These are phyloP conservation scores for Lentinula edodes DNA, from an alignment of 768 basidiomycete species.

Conservation along the genomic window DNA sequence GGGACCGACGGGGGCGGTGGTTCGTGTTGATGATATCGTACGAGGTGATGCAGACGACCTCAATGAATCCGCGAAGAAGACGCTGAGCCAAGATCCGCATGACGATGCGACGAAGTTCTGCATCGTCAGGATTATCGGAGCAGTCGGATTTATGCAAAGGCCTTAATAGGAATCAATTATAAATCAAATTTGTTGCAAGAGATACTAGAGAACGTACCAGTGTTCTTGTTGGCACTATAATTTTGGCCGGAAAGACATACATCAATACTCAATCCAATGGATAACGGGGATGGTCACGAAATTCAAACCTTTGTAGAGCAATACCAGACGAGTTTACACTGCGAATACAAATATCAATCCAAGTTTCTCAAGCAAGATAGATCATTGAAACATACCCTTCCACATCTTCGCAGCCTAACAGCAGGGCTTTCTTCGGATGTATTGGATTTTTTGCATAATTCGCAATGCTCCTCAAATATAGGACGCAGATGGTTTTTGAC, in stretches of 20 bases:
- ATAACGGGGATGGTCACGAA: neutral
- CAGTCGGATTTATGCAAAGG: neutral
- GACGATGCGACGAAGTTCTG: neutral
- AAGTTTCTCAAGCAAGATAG: neutral
- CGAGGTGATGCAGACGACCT: neutral
- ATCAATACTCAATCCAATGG: neutral
- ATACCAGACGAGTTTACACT: neutral
- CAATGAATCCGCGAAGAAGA: neutral
- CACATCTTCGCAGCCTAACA: neutral
- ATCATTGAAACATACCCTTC: neutral
- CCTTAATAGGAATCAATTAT: neutral
- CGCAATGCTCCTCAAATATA: neutral
- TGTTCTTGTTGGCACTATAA: neutral
- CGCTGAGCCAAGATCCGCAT: neutral
- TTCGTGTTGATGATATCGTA: neutral
- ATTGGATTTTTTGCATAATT: neutral
- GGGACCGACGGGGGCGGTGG: neutral
- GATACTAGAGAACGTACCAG: neutral
- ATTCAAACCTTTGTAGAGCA: neutral
- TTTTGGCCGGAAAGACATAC: neutral
- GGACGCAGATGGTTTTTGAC: neutral
- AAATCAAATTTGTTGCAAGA: neutral
- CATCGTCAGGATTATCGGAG: neutral
- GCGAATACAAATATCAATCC: neutral
- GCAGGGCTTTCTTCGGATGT: neutral